Conservation (phyloP, 805 yeast genomes). For the Metschnikowia chrysomelidarum region DNA sequence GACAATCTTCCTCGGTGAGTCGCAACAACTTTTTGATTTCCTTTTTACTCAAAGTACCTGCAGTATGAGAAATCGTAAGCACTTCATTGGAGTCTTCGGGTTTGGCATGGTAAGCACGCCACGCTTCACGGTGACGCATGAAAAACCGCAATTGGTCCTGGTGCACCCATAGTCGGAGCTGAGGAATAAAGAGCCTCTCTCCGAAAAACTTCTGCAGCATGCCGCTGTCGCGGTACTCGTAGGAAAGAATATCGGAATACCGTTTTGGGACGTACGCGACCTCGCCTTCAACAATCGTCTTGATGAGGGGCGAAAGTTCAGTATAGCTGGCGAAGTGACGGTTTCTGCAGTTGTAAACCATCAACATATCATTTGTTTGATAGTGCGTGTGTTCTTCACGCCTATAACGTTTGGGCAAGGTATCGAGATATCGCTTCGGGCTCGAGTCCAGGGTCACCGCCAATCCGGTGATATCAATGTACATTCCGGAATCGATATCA, state of each 20-base stretch:
- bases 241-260: constrained; percentile 37
- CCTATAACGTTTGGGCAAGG: constrained; percentile 17
- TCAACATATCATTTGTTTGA: constrained; percentile 26
- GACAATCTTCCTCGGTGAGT: constrained; percentile 24
- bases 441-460: constrained; percentile 25
- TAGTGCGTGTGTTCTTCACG: constrained; percentile 14
- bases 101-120: constrained; percentile 19
- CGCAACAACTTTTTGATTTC: constrained; percentile 14
- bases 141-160: constrained; percentile 24
- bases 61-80: constrained; percentile 1
- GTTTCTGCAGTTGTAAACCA: constrained; percentile 40
- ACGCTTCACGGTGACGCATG: constrained; percentile 18
- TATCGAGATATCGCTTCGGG: constrained; percentile 24
- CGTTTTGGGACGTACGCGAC: constrained; percentile 55
- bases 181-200: constrained; percentile 48
- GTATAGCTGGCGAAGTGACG: constrained; percentile 30
- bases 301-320: constrained; percentile 44
- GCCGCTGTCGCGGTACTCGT: constrained; percentile 43
- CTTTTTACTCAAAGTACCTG: constrained; percentile 6
- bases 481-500: constrained; percentile 18
- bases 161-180: constrained; percentile 55
- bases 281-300: constrained; percentile 48
- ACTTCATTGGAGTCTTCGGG: constrained; percentile 2
- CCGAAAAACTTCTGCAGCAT: constrained; percentile 33
- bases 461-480: constrained; percentile 19